Base-by-base conservation (phyloP, 2,329 filamentous ascomycete genomes). In the Pestalotiopsis sp. region DNA sequence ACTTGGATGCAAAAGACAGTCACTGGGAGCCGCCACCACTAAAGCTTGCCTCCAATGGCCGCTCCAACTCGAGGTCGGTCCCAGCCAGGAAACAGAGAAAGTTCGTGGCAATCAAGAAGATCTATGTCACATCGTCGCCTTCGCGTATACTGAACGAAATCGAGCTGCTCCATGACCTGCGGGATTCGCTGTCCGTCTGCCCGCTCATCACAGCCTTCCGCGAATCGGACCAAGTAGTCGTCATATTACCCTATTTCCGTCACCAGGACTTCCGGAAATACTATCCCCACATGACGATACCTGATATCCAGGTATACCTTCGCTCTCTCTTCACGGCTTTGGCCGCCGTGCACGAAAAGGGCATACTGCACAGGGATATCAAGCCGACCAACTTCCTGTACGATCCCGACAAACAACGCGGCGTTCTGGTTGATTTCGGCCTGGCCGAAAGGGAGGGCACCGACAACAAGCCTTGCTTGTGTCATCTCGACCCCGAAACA, bases 351-450 rank as follows among this genome's bases (percentile, higher is more conserved):
- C 96, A 99, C 78, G 86, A 88, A 5, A 89, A 93, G 75, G 86
- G 88, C 55, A 98, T 99, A 68, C 87, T 99, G 22, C 96, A 99
- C 77, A 90, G 94, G 71, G 94, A 98, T 76, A 97, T 98, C 77
- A 98, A 98, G 77, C 96, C 96, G 5, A 99, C 97, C 24, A 98
- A 98, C 77, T 98, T 98, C 74, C 86, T 98, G 52, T 98, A 98
- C 81, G 94, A 97, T 71, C 93, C 93, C 0, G 83, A 89, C 11
- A 89, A 90, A 57, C 89, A 91, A 73, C 90, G 93, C 66, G 96
- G 96, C 55, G 95, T 99, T 1, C 87, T 99, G 0, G 96, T 99
- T n/a, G 96, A 99, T 77, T 99, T 99, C 81, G 96, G 96, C n/a
- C 87, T 99, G 17, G 96, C 96, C 44, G 96, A 99, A 82, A 85